These are phyloP conservation scores for Penicillium sp. DNA, from an alignment of 2,329 filamentous ascomycete genomes.

Conservation along the genomic window DNA sequence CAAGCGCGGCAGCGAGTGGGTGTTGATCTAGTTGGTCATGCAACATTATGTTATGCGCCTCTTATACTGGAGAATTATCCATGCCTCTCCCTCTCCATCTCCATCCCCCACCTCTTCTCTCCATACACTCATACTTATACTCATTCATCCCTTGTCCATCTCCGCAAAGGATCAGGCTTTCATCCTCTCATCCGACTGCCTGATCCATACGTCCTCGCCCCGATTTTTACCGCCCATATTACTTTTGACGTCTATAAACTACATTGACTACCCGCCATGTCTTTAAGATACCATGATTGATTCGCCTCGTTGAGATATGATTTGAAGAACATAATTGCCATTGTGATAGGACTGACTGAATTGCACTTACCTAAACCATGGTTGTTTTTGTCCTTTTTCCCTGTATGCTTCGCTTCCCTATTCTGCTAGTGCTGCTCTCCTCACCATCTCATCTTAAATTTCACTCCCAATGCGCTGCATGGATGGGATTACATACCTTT, in stretches of 20 bases:
- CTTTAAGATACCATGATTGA: slow-evolving; percentile 37
- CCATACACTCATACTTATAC: not conserved
- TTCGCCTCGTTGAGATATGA: slow-evolving; percentile 27
- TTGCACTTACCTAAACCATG: slow-evolving; percentile 18
- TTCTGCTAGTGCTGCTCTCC: not conserved
- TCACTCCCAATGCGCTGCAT: not conserved
- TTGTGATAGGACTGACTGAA: slow-evolving; percentile 24
- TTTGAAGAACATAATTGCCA: slow-evolving; percentile 34
- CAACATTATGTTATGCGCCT: slow-evolving; percentile 1
- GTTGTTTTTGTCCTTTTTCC: not conserved
- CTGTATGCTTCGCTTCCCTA: not conserved
- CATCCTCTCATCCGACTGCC: not conserved
- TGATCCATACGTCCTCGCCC: slow-evolving; percentile 1
- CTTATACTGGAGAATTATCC: not conserved
- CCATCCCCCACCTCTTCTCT: no score
- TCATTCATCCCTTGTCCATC: not conserved
- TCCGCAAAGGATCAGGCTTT: not conserved
- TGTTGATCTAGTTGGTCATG: slow-evolving; percentile 58
- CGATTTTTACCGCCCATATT: slow-evolving; percentile 25
- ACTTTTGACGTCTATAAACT: slow-evolving; percentile 32
- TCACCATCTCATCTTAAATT: not conserved
- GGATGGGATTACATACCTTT: not conserved
- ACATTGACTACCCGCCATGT: slow-evolving; percentile 20
- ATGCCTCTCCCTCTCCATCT: not conserved
- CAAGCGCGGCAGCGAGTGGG: slow-evolving; percentile 96